Conservation (phyloP, 768 basidiomycete species). For the Rhodotorula toruloides region DNA sequence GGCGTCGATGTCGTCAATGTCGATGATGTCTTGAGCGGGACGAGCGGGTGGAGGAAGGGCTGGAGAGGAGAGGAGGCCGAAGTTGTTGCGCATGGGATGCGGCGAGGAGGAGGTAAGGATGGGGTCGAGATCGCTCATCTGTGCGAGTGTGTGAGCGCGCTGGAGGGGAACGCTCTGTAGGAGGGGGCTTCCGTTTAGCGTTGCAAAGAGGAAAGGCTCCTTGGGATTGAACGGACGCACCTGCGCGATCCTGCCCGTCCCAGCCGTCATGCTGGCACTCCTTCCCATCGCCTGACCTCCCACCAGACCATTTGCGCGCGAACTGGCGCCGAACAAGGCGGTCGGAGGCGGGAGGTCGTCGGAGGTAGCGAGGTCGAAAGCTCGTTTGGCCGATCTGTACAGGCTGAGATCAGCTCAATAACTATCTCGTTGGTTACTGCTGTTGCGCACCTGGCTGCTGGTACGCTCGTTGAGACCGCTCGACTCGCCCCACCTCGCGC, state of each 20-base stretch:
- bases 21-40: background rate
- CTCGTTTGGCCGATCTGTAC: background rate
- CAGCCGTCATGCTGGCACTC: conserved; percentile 8
- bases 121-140: background rate
- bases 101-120: background rate
- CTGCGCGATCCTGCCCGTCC: background rate
- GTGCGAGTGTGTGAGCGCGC: background rate
- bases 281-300: background rate
- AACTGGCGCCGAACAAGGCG: background rate
- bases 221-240: background rate
- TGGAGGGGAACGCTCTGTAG: background rate
- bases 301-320: too few species aligned
- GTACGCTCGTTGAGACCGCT: conserved; percentile 7
- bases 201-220: too few species aligned
- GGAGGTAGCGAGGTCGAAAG: background rate
- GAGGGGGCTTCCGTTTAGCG: background rate
- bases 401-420: too few species aligned
- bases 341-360: conserved; percentile 5
- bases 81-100: too few species aligned
- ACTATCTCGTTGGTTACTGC: too few species aligned
- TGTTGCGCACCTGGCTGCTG: too few species aligned
- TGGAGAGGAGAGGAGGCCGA: conserved; percentile 1
- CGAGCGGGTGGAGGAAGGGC: background rate
- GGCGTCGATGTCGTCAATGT: background rate
- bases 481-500: background rate